Evolutionary conservation across 768 basidiomycete species (phyloP).

Genomic region (Boletus rubroflammeus): DNA sequence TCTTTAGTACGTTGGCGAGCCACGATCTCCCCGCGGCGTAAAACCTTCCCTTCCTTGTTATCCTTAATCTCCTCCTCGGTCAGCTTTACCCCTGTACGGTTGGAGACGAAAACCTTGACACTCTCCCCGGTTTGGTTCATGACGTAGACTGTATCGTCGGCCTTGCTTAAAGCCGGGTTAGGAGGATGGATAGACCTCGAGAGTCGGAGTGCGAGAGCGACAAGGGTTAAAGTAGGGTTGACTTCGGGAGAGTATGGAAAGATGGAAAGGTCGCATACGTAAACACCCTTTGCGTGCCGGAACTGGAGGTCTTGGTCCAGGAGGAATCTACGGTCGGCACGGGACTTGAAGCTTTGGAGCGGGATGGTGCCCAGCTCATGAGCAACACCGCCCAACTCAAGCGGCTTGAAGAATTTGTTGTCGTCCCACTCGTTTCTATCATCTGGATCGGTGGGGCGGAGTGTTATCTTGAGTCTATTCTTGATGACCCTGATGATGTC

Average conservation of each 20-base stretch:
- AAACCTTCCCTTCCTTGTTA: background rate
- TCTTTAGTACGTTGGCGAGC: background rate
- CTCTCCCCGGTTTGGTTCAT: background rate
- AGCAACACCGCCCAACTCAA: background rate
- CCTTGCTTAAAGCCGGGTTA: background rate
- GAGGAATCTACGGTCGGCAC: background rate
- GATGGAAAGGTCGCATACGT: background rate
- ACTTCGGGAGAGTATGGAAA: background rate
- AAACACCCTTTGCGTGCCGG: background rate
- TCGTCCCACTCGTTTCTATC: background rate
- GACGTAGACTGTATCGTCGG: background rate
- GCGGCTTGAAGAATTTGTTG: too few relatives aligned
- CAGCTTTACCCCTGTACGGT: background rate
- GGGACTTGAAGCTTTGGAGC: background rate
- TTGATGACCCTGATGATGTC: background rate
- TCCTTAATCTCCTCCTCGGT: background rate
- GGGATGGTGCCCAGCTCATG: background rate
- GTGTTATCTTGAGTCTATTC: background rate
- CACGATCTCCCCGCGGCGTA: background rate
- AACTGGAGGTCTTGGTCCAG: background rate
- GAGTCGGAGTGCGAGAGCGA: background rate
- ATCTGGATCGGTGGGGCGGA: background rate
- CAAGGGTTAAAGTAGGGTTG: background rate
- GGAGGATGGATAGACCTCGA: background rate
- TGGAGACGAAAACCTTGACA: background rate